Conservation (phyloP, 2,329 filamentous ascomycete genomes). For the Parastagonospora avenae region DNA sequence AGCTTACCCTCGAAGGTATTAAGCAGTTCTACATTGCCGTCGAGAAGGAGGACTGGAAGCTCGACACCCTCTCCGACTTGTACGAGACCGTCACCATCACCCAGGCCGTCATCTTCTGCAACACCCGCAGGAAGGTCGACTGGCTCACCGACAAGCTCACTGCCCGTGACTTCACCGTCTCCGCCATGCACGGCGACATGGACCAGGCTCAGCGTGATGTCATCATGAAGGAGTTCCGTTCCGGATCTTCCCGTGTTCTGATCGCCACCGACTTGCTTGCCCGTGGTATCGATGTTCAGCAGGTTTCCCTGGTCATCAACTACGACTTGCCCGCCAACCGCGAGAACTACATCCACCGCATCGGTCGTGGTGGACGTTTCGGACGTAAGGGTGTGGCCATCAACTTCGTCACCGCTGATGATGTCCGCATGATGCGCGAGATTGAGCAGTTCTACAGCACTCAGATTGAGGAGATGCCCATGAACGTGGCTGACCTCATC, state of each 20-base stretch:
- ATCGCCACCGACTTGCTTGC: constrained; percentile 97
- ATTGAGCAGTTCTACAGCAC: constrained; percentile 99
- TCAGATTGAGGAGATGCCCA: constrained; percentile 99
- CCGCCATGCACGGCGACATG: constrained; percentile 99
- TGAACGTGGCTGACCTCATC: constrained; percentile 71
- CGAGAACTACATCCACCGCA: constrained; percentile 99
- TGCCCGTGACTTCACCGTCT: constrained; percentile 97
- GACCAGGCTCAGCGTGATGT: constrained; percentile 96
- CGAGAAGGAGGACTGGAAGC: constrained; percentile 99
- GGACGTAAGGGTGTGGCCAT: constrained; percentile 99
- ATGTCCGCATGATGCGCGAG: constrained; percentile 99
- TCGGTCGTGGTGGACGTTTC: constrained; percentile 99
- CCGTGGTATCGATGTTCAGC: constrained; percentile 99
- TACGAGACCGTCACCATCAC: constrained; percentile 99
- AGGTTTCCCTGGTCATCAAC: constrained; percentile 99
- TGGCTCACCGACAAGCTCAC: constrained; percentile 99
- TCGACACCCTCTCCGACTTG: constrained; percentile 96
- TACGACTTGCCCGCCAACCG: constrained; percentile 98
- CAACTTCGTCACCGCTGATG: constrained; percentile 99
- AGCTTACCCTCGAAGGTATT: constrained; percentile 99
- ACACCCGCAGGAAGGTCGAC: constrained; percentile 99
- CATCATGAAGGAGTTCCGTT: constrained; percentile 99
- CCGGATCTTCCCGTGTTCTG: constrained; percentile 95
- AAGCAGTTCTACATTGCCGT: constrained; percentile 99
- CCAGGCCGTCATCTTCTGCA: constrained; percentile 99